Conservation (phyloP, 306 rosid genomes). For the Cucurbita maxima region DNA sequence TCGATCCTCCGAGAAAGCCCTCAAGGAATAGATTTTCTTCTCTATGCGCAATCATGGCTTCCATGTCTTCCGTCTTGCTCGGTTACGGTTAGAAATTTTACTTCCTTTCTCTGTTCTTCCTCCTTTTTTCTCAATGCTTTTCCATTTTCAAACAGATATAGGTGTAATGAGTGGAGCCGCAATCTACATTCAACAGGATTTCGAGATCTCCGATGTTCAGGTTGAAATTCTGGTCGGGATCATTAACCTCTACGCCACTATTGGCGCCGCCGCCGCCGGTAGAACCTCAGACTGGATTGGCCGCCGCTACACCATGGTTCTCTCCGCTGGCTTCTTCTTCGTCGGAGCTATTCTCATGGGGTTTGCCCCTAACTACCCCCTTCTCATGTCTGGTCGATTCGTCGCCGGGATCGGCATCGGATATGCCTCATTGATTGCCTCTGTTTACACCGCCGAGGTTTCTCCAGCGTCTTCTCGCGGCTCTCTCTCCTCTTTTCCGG, state of each 20-base stretch:
- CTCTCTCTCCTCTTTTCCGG: background rate
- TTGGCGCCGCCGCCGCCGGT: constrained; percentile 24
- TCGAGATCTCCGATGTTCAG: constrained; percentile 16
- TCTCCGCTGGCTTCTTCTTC: constrained; percentile 33
- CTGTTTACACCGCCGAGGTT: background rate
- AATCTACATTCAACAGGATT: background rate
- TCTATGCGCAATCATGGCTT: constrained; percentile 40
- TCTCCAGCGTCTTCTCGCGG: background rate
- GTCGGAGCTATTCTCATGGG: constrained; percentile 49
- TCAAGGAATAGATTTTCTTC: constrained; percentile 26
- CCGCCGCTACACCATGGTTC: constrained; percentile 42
- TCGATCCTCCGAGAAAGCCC: constrained; percentile 13
- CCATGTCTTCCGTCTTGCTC: constrained; percentile 44
- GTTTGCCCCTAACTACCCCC: constrained; percentile 27
- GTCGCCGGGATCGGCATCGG: background rate
- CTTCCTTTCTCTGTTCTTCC: background rate
- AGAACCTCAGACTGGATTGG: constrained; percentile 4
- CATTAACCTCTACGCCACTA: constrained; percentile 27
- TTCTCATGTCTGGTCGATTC: constrained; percentile 13
- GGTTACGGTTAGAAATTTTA: constrained; percentile 31
- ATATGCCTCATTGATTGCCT: background rate
- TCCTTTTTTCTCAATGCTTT: background rate
- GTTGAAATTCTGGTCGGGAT: constrained; percentile 33
- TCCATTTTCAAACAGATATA: background rate
- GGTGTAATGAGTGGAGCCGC: background rate